A percentile compares a stretch with the other conserved stretches of the same genome.
These are phyloP conservation scores for Alternaria dauci DNA, from an alignment of 2,329 filamentous ascomycete genomes.

Conservation along the genomic window DNA sequence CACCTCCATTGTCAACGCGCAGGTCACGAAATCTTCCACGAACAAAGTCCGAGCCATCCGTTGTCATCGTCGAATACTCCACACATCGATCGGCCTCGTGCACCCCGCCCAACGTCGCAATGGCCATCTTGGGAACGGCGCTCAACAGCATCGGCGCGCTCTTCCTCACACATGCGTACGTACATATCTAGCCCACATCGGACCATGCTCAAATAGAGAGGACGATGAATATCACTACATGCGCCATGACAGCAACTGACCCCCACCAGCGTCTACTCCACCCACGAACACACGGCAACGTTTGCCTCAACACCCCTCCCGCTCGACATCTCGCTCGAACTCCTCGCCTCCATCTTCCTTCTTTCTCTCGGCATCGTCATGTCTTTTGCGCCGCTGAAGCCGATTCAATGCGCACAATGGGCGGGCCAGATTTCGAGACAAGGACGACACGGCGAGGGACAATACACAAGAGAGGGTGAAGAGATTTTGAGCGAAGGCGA, in stretches of 20 bases:
- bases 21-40: not conserved
- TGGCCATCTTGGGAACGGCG: conserved; percentile 76
- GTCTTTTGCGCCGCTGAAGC: conserved; percentile 78
- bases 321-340: conserved; percentile 87
- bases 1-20: not conserved
- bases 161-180: conserved; percentile 87
- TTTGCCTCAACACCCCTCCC: conserved; percentile 69
- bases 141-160: conserved; percentile 78
- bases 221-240: not conserved
- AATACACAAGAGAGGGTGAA: conserved; percentile 69
- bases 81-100: not conserved
- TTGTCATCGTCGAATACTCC: conserved; percentile 2
- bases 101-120: conserved; percentile 46
- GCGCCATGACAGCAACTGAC: conserved; percentile 18
- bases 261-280: conserved; percentile 83
- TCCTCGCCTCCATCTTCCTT: conserved; percentile 79
- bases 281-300: conserved; percentile 86
- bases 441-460: conserved; percentile 67
- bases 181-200: conserved; percentile 12
- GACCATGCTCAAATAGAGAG: accelerated
- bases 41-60: conserved; percentile 12
- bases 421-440: conserved; percentile 84
- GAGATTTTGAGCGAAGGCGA: conserved; percentile 73
- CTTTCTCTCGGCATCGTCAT: conserved; percentile 85
- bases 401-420: conserved; percentile 84